Base-by-base conservation (phyloP, 257 asterid genomes). In the Phtheirospermum japonicum region DNA sequence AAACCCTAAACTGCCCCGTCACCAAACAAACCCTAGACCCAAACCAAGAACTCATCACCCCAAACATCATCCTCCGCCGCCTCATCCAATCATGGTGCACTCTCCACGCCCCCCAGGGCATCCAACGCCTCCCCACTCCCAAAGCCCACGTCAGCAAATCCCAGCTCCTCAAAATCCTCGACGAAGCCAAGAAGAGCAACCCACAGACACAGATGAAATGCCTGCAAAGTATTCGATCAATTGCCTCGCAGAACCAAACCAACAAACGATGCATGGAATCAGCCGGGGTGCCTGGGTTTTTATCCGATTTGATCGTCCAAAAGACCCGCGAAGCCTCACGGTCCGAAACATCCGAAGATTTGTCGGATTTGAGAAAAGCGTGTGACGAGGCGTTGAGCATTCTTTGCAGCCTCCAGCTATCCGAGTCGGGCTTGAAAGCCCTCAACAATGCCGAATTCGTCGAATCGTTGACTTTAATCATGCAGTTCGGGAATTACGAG, bases 41-140 rank as follows among this genome's bases (percentile, higher is more conserved):
- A 0, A 69, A 72, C 69, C 46, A 28, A 0, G 90, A 85, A 0
- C 52, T 45, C 23, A 28, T 89, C 60, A 89, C 80, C 4, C 96
- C 95, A 0, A 89, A 89, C 75, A 68, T 82, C 69, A 86, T 67
- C 23, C 90, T 89, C 71, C 83, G 94, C 7, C 85, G 96, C 2
- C 40, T 84, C 0, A 84, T 87, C 33, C 90, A 84, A 12, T 70
- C 94, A 0, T 87, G 94, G 95, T 82, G 88, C 73, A 65, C 82
- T 14, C 65, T 84, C 75, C 75, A 87, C 60, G 74, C 82, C 14
- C 59, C 80, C 5, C 37, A 70, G 4, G 88, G 83, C 12, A 53
- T 87, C 70, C 82, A 87, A 28, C 57, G 93, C 53, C 77, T 80
- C 12, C 94, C 90, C 0, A 87, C 94, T 0, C 95, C 94, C 1